phyloP scores from a whole-genome alignment of 805 yeast species.

The Torulaspora maleeae region DNA sequence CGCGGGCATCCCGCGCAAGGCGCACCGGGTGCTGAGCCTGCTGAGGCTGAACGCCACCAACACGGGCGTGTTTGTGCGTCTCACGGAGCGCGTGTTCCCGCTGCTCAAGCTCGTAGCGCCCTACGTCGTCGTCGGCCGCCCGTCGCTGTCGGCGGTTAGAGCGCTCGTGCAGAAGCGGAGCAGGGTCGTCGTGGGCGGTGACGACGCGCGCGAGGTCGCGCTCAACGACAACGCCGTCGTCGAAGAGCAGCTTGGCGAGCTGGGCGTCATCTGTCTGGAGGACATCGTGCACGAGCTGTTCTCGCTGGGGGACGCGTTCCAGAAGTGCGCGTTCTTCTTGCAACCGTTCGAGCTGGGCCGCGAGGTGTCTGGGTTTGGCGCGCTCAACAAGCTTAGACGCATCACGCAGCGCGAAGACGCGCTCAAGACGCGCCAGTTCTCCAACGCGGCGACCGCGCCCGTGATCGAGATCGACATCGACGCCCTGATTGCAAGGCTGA shows the following conservation, averaged over 20 bases:
- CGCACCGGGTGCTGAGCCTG: slow-evolving; percentile 52
- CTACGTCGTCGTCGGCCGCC: slow-evolving; percentile 67
- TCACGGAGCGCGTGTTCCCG: slow-evolving; percentile 55
- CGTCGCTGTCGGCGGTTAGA: slow-evolving; percentile 69
- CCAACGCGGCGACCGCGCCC: slow-evolving; percentile 61
- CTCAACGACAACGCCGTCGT: slow-evolving; percentile 71
- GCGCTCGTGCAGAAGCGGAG: slow-evolving; percentile 75
- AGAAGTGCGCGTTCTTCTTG: slow-evolving; percentile 54
- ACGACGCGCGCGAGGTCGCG: slow-evolving; percentile 41
- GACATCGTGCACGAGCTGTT: slow-evolving; percentile 71
- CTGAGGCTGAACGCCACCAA: slow-evolving; percentile 57
- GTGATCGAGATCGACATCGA: slow-evolving; percentile 72
- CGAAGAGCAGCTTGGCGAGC: slow-evolving; percentile 66
- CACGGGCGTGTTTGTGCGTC: slow-evolving; percentile 68
- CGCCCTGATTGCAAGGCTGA: slow-evolving; percentile 59
- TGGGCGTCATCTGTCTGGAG: slow-evolving; percentile 73
- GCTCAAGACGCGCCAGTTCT: slow-evolving; percentile 39
- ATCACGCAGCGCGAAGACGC: slow-evolving; percentile 51
- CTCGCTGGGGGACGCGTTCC: slow-evolving; percentile 60
- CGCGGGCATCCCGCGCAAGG: slow-evolving; percentile 61
- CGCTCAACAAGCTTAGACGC: slow-evolving; percentile 63
- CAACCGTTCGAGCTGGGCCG: slow-evolving; percentile 65
- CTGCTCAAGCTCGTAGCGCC: slow-evolving; percentile 66
- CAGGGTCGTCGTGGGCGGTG: slow-evolving; percentile 41
- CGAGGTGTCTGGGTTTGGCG: slow-evolving; percentile 71